Conservation (phyloP, 106 monocot species). For the Dendrobium catenatum region DNA sequence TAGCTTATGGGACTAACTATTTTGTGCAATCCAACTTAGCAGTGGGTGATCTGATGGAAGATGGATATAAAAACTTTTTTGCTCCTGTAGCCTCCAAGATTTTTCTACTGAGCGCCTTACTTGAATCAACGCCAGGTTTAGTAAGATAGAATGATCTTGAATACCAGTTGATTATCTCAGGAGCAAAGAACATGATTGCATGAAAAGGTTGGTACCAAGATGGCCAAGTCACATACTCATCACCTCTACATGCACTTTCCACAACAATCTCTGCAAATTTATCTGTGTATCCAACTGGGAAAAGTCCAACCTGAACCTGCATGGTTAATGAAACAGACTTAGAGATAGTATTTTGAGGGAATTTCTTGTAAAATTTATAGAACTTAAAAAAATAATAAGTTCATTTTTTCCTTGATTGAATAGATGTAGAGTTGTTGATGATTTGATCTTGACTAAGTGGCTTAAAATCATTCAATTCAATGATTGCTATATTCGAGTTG, state of each 20-base stretch:
- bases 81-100: constrained; percentile 41
- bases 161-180: constrained; percentile 48
- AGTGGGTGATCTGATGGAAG: constrained; percentile 34
- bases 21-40: background rate
- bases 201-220: constrained; percentile 45
- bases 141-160: constrained; percentile 36
- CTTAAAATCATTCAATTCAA: no score
- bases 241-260: constrained; percentile 49
- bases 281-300: constrained; percentile 42
- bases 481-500: no score
- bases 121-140: constrained; percentile 15
- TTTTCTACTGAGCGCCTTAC: constrained; percentile 39
- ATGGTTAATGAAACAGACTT: background rate
- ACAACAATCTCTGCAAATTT: constrained; percentile 41
- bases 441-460: no score
- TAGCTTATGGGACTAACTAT: background rate
- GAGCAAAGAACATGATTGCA: constrained; percentile 43
- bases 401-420: no score
- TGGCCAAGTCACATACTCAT: constrained; percentile 68
- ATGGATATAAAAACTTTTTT: constrained; percentile 60
- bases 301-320: constrained; percentile 57
- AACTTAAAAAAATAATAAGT: no score
- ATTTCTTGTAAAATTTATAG: no score
- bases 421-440: no score
- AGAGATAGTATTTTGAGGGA: no score